Conservation (phyloP, 2,329 filamentous ascomycete genomes). For the Talaromyces atroroseus region DNA sequence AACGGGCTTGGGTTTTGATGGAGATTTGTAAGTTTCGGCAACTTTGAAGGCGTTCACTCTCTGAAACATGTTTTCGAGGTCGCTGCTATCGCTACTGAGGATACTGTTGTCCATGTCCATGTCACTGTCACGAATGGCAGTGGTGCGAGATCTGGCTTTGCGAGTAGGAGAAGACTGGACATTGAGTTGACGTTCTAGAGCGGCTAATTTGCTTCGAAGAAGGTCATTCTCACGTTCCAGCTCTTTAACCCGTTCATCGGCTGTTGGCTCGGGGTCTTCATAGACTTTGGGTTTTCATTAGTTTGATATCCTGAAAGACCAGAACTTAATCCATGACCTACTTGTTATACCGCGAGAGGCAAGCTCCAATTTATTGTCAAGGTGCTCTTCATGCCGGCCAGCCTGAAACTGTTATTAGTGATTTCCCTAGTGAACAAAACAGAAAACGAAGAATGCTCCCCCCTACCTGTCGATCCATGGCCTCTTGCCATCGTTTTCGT, state of each 20-base stretch:
- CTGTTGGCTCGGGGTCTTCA: constrained; percentile 44
- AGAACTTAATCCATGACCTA: constrained; percentile 24
- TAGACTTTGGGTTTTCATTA: constrained; percentile 29
- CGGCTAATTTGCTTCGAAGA: constrained; percentile 58
- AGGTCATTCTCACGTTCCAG: constrained; percentile 67
- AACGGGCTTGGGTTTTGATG: constrained; percentile 12
- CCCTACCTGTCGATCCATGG: constrained; percentile 65
- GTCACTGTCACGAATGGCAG: constrained; percentile 10
- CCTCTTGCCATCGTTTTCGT: constrained; percentile 72
- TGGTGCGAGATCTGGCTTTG: constrained; percentile 29
- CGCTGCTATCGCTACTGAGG: constrained; percentile 31
- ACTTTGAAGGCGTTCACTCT: constrained; percentile 37
- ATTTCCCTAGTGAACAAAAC: not conserved
- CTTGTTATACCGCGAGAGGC: constrained; percentile 52
- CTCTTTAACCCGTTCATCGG: constrained; percentile 58
- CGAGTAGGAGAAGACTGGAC: constrained; percentile 62
- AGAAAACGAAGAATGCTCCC: not conserved
- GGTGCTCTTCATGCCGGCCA: constrained; percentile 74
- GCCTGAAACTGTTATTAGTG: constrained; percentile 25
- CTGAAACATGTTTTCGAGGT: constrained; percentile 34
- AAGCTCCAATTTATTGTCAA: constrained; percentile 81
- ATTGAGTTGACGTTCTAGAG: constrained; percentile 61
- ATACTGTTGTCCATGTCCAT: constrained; percentile 25
- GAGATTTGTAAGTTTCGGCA: constrained; percentile 29
- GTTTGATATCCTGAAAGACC: not conserved